phyloP scores from a whole-genome alignment of 108 stramenopile species.

The Stephanodiscus triporus region DNA sequence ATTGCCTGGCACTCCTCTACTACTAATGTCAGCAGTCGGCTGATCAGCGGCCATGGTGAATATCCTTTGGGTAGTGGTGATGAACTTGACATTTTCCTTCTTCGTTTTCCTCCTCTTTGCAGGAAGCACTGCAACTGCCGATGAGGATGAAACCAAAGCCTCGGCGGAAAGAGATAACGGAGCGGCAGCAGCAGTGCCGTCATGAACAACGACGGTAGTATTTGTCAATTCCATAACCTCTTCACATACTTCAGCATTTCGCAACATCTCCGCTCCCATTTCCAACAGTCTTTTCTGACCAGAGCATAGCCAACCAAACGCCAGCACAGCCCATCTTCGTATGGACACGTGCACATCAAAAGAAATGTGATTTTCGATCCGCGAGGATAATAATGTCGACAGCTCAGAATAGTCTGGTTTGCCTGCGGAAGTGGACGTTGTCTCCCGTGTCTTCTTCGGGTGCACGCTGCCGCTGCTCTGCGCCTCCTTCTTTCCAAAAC shows the following conservation, averaged over 20 bases:
- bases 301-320: slow-evolving; percentile 49
- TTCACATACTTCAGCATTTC: slow-evolving; percentile 28
- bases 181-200: not conserved
- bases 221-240: slow-evolving; percentile 26
- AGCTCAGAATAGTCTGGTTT: slow-evolving; percentile 14
- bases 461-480: not conserved
- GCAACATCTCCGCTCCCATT: slow-evolving; percentile 25
- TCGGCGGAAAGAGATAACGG: not conserved
- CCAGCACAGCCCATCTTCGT: slow-evolving; percentile 45
- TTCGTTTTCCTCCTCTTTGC: slow-evolving; percentile 36
- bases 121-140: not conserved
- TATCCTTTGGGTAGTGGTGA: not conserved
- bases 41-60: no score
- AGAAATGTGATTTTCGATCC: slow-evolving; percentile 37
- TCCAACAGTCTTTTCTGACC: slow-evolving; percentile 45
- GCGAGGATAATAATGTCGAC: slow-evolving; percentile 25
- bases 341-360: slow-evolving; percentile 51
- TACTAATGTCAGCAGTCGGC: not conserved
- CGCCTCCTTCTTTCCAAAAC: not conserved
- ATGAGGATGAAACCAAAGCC: not conserved
- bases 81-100: slow-evolving; percentile 1
- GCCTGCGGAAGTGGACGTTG: not conserved
- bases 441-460: slow-evolving; percentile 27
- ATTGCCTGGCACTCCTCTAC: slow-evolving; percentile 35
- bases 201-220: not conserved